These are phyloP conservation scores for Fragaria iinumae DNA, from an alignment of 306 rosid species.

Conservation along the genomic window DNA sequence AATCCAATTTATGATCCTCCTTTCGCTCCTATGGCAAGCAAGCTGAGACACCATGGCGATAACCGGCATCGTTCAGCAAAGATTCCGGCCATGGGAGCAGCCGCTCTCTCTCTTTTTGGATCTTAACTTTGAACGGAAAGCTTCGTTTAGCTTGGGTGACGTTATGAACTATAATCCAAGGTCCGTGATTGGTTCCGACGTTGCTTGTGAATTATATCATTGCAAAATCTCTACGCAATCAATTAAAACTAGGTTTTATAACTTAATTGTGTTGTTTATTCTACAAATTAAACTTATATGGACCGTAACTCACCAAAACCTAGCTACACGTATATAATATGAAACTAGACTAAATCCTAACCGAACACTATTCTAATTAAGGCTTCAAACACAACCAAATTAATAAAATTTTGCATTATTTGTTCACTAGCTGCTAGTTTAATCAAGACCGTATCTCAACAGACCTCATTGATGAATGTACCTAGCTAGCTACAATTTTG, in stretches of 20 bases:
- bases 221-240: background rate
- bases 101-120: background rate
- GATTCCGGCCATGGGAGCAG: background rate
- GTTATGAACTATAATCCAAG: background rate
- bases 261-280: background rate
- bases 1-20: background rate
- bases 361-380: background rate
- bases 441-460: constrained; percentile 7
- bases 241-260: background rate
- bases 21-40: background rate
- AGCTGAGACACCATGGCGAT: background rate
- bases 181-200: background rate
- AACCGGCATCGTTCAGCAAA: too few relatives aligned
- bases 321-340: background rate
- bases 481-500: background rate
- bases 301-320: constrained; percentile 13
- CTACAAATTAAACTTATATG: background rate
- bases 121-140: background rate
- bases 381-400: background rate
- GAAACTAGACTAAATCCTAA: constrained; percentile 15
- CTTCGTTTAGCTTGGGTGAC: background rate
- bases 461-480: background rate
- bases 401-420: background rate
- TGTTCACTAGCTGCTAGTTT: background rate
- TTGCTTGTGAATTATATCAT: background rate